Percentiles rank a stretch among this genome's conserved stretches.
These are phyloP conservation scores for Aspergillus nidulans DNA, from an alignment of 495 filamentous ascomycete genomes.

Conservation along the genomic window DNA sequence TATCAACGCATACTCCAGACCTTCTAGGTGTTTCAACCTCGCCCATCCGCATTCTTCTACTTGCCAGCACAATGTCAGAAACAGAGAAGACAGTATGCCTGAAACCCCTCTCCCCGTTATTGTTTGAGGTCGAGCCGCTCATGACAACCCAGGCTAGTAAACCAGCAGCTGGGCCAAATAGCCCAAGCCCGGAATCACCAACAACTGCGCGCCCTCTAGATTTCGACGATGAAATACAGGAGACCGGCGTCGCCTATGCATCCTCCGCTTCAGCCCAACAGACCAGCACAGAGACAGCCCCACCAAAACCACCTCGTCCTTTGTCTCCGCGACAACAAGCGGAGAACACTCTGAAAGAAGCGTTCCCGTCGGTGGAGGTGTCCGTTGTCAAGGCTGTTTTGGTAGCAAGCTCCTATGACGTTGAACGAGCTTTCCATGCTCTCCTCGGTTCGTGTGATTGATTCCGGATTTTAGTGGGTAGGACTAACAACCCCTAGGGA, in stretches of 20 bases:
- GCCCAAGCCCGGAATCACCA: conserved; percentile 66
- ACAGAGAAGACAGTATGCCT: conserved; percentile 38
- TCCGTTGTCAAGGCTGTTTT: conserved; percentile 85
- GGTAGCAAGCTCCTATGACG: conserved; percentile 74
- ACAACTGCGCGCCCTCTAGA: conserved; percentile 79
- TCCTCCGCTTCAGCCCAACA: conserved; percentile 33
- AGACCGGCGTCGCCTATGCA: conserved; percentile 45
- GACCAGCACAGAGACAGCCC: conserved; percentile 47
- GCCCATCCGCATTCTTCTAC: not conserved
- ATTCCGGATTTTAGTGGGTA: conserved; percentile 3
- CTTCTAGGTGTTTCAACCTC: not conserved
- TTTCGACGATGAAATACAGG: conserved; percentile 81
- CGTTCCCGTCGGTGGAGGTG: conserved; percentile 80
- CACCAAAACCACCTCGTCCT: conserved; percentile 86
- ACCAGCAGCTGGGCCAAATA: conserved; percentile 27
- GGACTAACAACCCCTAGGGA: conserved; percentile 50
- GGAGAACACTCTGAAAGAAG: conserved; percentile 85
- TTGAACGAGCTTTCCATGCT: conserved; percentile 95
- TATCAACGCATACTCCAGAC: not conserved
- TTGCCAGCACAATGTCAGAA: conserved; percentile 31
- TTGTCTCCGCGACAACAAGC: conserved; percentile 75
- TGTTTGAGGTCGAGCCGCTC: conserved; percentile 14
- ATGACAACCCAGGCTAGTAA: conserved; percentile 30
- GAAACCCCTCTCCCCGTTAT: conserved; percentile 4
- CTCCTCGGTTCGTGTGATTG: conserved; percentile 61